Conservation (phyloP, 352 stramenopile species). For the Phytophthora pinifolia region DNA sequence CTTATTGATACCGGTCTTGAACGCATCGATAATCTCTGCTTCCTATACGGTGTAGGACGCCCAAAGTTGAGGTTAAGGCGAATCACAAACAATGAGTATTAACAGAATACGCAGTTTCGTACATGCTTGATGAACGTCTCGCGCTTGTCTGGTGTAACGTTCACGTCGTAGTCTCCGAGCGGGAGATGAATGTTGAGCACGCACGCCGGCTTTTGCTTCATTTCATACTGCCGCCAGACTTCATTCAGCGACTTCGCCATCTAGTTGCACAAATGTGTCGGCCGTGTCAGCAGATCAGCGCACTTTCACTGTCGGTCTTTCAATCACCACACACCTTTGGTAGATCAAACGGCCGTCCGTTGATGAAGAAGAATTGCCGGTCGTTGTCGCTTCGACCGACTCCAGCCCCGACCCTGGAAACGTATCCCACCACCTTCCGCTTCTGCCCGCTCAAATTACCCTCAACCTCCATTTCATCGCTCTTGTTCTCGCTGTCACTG, state of each 20-base stretch:
- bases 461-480: constrained; percentile 18
- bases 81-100: not conserved
- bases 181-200: constrained; percentile 92
- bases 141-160: constrained; percentile 97
- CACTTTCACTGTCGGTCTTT: not conserved
- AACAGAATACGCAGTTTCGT: constrained; percentile 7
- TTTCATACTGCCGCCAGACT: constrained; percentile 90
- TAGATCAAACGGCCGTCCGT: constrained; percentile 94
- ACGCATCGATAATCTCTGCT: constrained; percentile 54
- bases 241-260: constrained; percentile 83
- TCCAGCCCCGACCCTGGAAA: constrained; percentile 69
- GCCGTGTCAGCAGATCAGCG: constrained; percentile 6
- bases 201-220: constrained; percentile 94
- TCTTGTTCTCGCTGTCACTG: constrained; percentile 22
- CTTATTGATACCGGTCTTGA: constrained; percentile 56
- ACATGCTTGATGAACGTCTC: constrained; percentile 90
- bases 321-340: constrained; percentile 50
- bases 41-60: constrained; percentile 32
- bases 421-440: constrained; percentile 59
- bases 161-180: constrained; percentile 93
- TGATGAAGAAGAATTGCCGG: constrained; percentile 96
- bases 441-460: constrained; percentile 25
- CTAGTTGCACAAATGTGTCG: constrained; percentile 20
- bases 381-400: constrained; percentile 86
- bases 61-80: not conserved